Base-by-base conservation (phyloP, 805 yeast species). In the Saccharomycopsis sp. region DNA sequence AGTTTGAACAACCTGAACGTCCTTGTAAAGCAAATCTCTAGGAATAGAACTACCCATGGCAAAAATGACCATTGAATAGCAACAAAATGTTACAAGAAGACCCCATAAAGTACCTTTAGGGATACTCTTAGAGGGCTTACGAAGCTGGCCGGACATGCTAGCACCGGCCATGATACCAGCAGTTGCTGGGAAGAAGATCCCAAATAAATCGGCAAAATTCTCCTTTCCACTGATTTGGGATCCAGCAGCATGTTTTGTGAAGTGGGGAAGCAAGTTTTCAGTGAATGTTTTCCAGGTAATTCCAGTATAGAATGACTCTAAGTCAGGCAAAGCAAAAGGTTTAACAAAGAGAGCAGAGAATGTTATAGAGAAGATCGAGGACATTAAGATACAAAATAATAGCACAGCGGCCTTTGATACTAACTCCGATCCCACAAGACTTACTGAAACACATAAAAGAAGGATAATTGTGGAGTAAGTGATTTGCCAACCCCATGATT, bases 91-190 rank as follows among this genome's bases (percentile, higher is more conserved):
- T 44, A 90, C 72, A 2, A 83, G 64, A 7, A 93, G 73, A 0
- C 98, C 99, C 76, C 85, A 82, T 25, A 94, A 71, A 0, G 99
- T 94, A n/a, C 99, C 99, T 61, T 80, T 78, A 0, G 99, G 99
- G 52, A 94, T 94, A 1, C 96, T 83, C 66, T 81, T 83, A 0
- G 97, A 89, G 0, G 99, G 99, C 57, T 80, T 84, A 58, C 80
- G 75, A 62, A 94, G 77, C 65, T 91, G 97, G 19, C 99, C 98
- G 47, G 97, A 90, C 99, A 94, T 94, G 23, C 96, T 88, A 1
- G 99, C 97, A 17, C 99, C 99, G 1, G 99, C 98, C 71, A 94
- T 86, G 25, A 94, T 92, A 59, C 99, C 99, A 3, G 98, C 97
- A 0, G 99, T 93, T 0, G 99, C 97, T 9, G 99, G 97, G 75